A percentile compares a stretch with the other conserved stretches of the same genome.
Evolutionary conservation across 2,329 filamentous ascomycete species (phyloP).

Genomic region (Delphinella strobiligena): DNA sequence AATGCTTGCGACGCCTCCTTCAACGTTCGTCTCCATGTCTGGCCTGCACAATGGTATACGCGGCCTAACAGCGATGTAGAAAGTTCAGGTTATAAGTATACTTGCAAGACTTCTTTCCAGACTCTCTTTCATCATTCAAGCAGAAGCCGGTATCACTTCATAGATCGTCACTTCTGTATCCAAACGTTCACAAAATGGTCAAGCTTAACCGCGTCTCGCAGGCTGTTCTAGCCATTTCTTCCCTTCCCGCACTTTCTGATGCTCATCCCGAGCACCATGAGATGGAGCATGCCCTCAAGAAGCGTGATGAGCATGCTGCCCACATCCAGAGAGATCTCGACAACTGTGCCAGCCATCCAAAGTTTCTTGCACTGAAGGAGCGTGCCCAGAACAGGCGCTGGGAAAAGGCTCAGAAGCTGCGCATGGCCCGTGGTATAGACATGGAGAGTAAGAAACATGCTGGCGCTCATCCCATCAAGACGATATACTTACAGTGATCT

Average conservation of each 20-base stretch:
- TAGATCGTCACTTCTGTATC: background rate
- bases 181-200: background rate
- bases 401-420: slow-evolving; percentile 8
- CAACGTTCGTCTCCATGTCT: background rate
- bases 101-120: background rate
- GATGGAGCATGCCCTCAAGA: slow-evolving; percentile 6
- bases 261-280: slow-evolving; percentile 9
- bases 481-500: background rate
- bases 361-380: slow-evolving; percentile 7
- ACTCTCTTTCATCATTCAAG: background rate
- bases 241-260: slow-evolving; percentile 3
- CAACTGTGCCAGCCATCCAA: slow-evolving; percentile 7
- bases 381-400: slow-evolving; percentile 7
- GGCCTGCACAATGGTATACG: background rate
- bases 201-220: background rate
- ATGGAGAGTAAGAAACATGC: background rate
- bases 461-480: background rate
- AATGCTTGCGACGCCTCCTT: background rate
- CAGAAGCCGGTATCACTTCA: background rate
- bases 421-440: slow-evolving; percentile 6
- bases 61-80: background rate
- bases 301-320: slow-evolving; percentile 7
- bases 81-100: background rate
- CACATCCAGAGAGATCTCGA: slow-evolving; percentile 10
- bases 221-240: slow-evolving; percentile 2